Base-by-base conservation (phyloP, 495 filamentous ascomycete genomes). In the Talaromyces ruber region DNA sequence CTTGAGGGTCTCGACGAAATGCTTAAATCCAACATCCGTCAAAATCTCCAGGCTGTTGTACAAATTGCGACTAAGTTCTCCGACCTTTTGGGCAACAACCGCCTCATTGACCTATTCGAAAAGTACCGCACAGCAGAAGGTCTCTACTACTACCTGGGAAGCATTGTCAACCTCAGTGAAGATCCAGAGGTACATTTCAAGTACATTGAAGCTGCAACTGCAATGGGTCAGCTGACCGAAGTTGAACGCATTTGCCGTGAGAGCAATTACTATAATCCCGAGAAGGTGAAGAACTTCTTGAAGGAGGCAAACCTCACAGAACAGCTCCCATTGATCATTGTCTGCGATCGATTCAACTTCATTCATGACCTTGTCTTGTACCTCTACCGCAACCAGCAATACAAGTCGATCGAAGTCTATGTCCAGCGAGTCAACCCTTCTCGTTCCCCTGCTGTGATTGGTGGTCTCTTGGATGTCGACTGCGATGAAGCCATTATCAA, bases 201-300 rank as follows among this genome's bases (percentile, higher is more conserved):
- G 81, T 99, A 99, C 74, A 95, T 99, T 58, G 92, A 98, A 77
- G 92, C 95, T 61, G 94, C 95, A 32, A 96, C 93, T 55, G 86
- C 85, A 68, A 95, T 95, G 84, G 84, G 84, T 8, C 93, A 99
- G 72, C 83, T 96, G 65, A 89, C 87, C 61, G 94, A 99, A 71
- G 94, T 99, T 37, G 94, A 98, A 80, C 89, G 94, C 28, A 92
- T 99, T 70, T 97, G 93, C 78, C 86, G 94, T 59, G 94, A 99
- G 71, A 96, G 89, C 81, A 92, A 87, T 79, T 86, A 85, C 71
- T 97, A 93, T 81, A 96, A 98, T 74, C 85, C 93, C 0, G 93
- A 97, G 74, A 94, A 96, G 79, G 93, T 98, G 55, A 97, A 97
- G 80, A 99, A 99, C 81, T 99, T 98, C 85, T 81, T 99, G 59